Evolutionary conservation across 768 basidiomycete species (phyloP).

Genomic region (Leccinum pellstonianum): DNA sequence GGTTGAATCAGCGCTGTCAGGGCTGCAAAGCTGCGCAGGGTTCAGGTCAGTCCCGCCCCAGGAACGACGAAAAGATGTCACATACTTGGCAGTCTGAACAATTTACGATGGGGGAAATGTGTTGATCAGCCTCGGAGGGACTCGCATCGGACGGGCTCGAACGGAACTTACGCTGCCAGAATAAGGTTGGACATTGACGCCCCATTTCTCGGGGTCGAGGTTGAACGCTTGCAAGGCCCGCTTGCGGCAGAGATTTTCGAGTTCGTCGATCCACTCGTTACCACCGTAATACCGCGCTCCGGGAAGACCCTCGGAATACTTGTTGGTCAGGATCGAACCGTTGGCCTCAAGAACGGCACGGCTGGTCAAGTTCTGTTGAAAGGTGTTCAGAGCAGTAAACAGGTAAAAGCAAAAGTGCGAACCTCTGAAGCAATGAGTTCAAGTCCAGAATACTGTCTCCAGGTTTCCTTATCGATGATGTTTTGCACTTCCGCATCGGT

Average conservation of each 20-base stretch:
- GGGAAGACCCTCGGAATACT: slow-evolving; percentile 99
- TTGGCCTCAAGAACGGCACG: slow-evolving; percentile 96
- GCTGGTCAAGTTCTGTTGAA: slow-evolving; percentile 86
- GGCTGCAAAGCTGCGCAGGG: slow-evolving; percentile 77
- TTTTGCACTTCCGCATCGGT: slow-evolving; percentile 94
- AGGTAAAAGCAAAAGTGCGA: slow-evolving; percentile 13
- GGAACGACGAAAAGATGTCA: slow-evolving; percentile 11
- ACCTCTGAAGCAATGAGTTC: slow-evolving; percentile 99
- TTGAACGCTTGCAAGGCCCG: slow-evolving; percentile 95
- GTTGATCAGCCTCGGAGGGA: slow-evolving; percentile 13
- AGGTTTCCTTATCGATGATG: slow-evolving; percentile 99
- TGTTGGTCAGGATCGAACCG: slow-evolving; percentile 98
- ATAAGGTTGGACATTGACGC: slow-evolving; percentile 99
- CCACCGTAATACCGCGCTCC: slow-evolving; percentile 95
- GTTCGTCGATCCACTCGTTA: slow-evolving; percentile 96
- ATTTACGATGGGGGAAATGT: background rate
- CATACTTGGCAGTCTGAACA: slow-evolving; percentile 84
- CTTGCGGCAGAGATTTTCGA: slow-evolving; percentile 91
- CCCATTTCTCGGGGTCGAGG: slow-evolving; percentile 91
- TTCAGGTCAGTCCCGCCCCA: slow-evolving; percentile 13
- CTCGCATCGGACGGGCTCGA: slow-evolving; percentile 13
- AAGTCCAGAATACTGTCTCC: slow-evolving; percentile 95
- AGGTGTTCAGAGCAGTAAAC: background rate
- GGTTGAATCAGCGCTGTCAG: slow-evolving; percentile 95
- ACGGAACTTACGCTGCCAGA: slow-evolving; percentile 75